These are phyloP conservation scores for Pyrenophora teres DNA, from an alignment of 2,329 filamentous ascomycete species.

Conservation along the genomic window DNA sequence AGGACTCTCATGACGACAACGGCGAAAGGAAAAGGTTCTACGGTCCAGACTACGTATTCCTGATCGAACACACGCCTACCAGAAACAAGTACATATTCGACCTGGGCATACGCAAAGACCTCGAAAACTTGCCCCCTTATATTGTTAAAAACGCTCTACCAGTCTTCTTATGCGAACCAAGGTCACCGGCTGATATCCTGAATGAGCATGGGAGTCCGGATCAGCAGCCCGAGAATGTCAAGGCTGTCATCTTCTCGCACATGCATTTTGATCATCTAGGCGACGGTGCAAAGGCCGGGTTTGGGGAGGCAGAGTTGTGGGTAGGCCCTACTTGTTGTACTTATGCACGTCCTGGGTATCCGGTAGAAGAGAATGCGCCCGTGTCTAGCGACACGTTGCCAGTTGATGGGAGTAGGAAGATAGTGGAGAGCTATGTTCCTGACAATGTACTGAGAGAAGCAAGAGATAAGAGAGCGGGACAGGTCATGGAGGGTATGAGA, in stretches of 20 bases:
- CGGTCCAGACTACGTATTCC: constrained; percentile 41
- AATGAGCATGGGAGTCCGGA: constrained; percentile 28
- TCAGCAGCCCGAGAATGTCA: constrained; percentile 47
- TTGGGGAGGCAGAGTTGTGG: constrained; percentile 46
- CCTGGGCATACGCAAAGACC: constrained; percentile 57
- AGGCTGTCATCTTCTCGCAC: constrained; percentile 48
- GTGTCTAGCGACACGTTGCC: constrained; percentile 52
- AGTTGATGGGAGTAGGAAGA: constrained; percentile 49
- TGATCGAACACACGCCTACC: constrained; percentile 36
- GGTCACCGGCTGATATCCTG: constrained; percentile 35
- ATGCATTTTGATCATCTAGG: constrained; percentile 52
- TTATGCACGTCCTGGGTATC: constrained; percentile 40
- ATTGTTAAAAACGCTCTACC: constrained; percentile 49
- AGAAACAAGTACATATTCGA: constrained; percentile 57
- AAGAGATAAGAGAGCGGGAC: constrained; percentile 32
- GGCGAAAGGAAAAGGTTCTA: constrained; percentile 27
- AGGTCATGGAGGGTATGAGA: constrained; percentile 26
- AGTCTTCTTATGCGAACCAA: constrained; percentile 43
- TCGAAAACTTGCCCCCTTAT: constrained; percentile 49
- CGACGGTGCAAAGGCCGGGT: constrained; percentile 44
- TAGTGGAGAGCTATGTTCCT: constrained; percentile 41
- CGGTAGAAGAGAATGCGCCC: constrained; percentile 24
- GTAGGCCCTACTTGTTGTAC: constrained; percentile 45
- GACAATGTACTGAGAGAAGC: constrained; percentile 34
- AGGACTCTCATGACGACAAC: constrained; percentile 38